These are phyloP conservation scores for Thraustochytrium striatum DNA, from an alignment of 352 stramenopile genomes.

Conservation along the genomic window DNA sequence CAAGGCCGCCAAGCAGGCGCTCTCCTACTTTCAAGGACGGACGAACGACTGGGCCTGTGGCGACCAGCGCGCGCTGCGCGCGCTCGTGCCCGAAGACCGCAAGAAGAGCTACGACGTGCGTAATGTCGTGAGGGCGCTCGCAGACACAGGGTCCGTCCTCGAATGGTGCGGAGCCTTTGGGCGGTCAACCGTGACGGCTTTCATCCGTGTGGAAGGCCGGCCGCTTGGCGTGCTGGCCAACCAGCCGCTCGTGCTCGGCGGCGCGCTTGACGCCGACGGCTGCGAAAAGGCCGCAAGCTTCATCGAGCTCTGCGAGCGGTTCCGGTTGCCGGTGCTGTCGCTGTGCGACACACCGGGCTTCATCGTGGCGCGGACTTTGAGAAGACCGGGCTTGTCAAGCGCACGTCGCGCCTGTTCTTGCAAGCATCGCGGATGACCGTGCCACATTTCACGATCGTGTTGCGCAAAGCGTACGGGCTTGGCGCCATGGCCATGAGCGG, in stretches of 20 bases:
- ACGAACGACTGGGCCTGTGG: not conserved
- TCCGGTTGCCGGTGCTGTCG: slow-evolving; percentile 46
- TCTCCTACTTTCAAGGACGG: slow-evolving; percentile 52
- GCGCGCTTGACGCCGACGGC: slow-evolving; percentile 48
- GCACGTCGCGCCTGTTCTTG: slow-evolving; percentile 42
- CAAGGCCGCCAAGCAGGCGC: slow-evolving; percentile 48
- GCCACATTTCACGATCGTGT: slow-evolving; percentile 49
- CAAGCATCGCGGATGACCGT: slow-evolving; percentile 31
- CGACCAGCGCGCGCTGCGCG: slow-evolving; percentile 44
- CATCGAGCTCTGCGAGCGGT: slow-evolving; percentile 46
- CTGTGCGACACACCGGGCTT: slow-evolving; percentile 52
- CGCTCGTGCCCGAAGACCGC: slow-evolving; percentile 48
- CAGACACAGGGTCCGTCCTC: slow-evolving; percentile 45
- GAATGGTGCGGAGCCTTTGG: slow-evolving; percentile 47
- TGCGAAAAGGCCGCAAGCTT: slow-evolving; percentile 50
- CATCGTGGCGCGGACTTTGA: slow-evolving; percentile 50
- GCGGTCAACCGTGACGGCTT: slow-evolving; percentile 23
- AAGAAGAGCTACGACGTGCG: slow-evolving; percentile 51
- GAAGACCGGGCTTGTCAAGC: slow-evolving; percentile 49
- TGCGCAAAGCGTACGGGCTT: slow-evolving; percentile 51
- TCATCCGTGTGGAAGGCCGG: slow-evolving; percentile 45
- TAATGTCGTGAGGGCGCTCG: slow-evolving; percentile 28
- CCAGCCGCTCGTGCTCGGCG: slow-evolving; percentile 34
- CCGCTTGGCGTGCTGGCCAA: slow-evolving; percentile 50
- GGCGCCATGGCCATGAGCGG: slow-evolving; percentile 53